These are phyloP conservation scores for Xylaria acuta DNA, from an alignment of 495 filamentous ascomycete species.

Conservation along the genomic window DNA sequence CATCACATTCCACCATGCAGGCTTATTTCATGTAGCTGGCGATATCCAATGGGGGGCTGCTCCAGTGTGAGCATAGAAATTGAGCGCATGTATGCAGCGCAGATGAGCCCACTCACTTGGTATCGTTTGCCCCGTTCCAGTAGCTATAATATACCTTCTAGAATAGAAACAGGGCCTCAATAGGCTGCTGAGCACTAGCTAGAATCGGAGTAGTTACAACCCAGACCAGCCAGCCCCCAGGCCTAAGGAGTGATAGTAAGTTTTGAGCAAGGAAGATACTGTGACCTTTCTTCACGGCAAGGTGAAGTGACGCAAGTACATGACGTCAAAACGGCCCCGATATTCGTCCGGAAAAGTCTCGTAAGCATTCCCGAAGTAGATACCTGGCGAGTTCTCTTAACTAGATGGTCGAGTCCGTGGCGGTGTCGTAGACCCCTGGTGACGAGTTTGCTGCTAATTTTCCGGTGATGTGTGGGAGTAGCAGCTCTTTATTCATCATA, in stretches of 20 bases:
- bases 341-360: neutral
- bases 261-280: neutral
- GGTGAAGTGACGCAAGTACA: slow-evolving; percentile 2
- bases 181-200: neutral
- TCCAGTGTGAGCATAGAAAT: neutral
- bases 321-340: neutral
- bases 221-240: slow-evolving; percentile 19
- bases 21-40: slow-evolving; percentile 15
- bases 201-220: neutral
- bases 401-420: slow-evolving; percentile 14
- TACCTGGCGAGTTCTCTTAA: neutral
- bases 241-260: slow-evolving; percentile 10
- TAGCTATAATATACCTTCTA: slow-evolving; percentile 2
- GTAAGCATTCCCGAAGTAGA: neutral
- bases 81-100: neutral
- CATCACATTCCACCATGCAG: neutral
- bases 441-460: neutral
- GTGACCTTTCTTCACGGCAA: slow-evolving; percentile 8
- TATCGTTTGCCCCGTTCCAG: neutral
- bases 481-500: slow-evolving; percentile 11
- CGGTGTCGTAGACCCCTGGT: neutral
- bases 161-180: neutral
- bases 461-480: slow-evolving; percentile 2
- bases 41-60: neutral
- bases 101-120: neutral